phyloP scores from a whole-genome alignment of 2,329 filamentous ascomycete genomes.

The Diaporthe humulicola region DNA sequence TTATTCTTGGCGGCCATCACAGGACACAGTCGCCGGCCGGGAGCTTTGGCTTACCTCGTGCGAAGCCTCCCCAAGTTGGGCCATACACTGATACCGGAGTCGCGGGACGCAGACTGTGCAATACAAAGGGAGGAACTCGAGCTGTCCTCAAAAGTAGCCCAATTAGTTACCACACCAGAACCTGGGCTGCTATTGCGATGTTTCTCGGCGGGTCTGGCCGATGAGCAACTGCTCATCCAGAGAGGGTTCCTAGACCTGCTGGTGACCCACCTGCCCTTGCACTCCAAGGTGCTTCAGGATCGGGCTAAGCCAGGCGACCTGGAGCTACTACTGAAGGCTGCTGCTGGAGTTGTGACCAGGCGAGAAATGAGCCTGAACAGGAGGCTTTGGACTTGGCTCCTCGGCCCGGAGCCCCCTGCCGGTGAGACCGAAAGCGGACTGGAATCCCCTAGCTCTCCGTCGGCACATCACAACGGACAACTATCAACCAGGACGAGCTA shows the following conservation, averaged over 20 bases:
- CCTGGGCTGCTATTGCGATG: conserved; percentile 91
- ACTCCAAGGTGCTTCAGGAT: conserved; percentile 83
- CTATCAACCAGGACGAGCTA: conserved; percentile 78
- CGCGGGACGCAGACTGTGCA: conserved; percentile 48
- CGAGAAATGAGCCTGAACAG: conserved; percentile 98
- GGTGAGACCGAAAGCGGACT: conserved; percentile 61
- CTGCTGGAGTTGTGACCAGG: conserved; percentile 87
- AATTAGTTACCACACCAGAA: conserved; percentile 87
- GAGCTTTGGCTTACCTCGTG: conserved; percentile 87
- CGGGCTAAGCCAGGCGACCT: conserved; percentile 81
- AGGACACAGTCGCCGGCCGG: conserved; percentile 84
- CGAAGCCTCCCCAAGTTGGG: conserved; percentile 83
- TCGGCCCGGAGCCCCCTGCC: conserved; percentile 78
- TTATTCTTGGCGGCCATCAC: conserved; percentile 95
- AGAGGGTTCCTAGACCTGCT: conserved; percentile 93
- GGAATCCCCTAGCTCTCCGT: conserved; percentile 59
- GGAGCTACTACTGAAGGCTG: conserved; percentile 84
- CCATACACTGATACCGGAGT: conserved; percentile 50
- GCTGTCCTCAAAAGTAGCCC: conserved; percentile 67
- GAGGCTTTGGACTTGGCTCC: conserved; percentile 94
- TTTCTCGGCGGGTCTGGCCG: conserved; percentile 89
- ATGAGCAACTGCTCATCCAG: conserved; percentile 92
- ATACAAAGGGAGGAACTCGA: conserved; percentile 55
- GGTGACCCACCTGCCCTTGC: conserved; percentile 88
- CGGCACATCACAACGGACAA: conserved; percentile 59